Evolutionary conservation across 176 grass and related monocot species (phyloP).

Genomic region (Carex myosuroides): DNA sequence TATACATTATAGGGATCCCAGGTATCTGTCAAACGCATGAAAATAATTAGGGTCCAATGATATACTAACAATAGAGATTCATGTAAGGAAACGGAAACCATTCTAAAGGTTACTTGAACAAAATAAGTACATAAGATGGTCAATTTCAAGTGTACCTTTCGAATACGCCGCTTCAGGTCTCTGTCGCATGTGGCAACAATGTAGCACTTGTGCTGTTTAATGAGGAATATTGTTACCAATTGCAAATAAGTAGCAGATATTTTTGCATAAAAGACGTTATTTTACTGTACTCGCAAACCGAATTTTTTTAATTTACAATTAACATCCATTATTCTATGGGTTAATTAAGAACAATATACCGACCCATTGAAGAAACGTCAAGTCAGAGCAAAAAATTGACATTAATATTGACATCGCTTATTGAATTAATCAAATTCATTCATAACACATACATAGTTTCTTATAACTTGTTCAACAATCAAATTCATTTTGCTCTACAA

Average conservation of each 20-base stretch:
- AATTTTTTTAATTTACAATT: neutral
- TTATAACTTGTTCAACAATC: neutral
- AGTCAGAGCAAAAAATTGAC: neutral
- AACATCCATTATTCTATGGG: neutral
- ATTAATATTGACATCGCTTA: neutral
- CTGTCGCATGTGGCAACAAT: constrained; percentile 86
- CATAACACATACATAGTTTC: neutral
- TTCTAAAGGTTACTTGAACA: neutral
- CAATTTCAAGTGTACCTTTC: constrained; percentile 48
- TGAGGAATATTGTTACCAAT: neutral
- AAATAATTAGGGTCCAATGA: neutral
- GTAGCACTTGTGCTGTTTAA: constrained; percentile 78
- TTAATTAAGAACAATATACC: neutral
- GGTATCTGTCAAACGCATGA: constrained; percentile 38
- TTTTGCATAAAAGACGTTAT: neutral
- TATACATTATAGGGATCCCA: constrained; percentile 91
- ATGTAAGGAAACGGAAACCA: neutral
- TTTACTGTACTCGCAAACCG: neutral
- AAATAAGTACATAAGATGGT: neutral
- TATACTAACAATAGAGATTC: constrained; percentile 10
- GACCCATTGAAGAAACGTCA: neutral
- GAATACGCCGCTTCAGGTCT: constrained; percentile 86
- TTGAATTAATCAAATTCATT: neutral
- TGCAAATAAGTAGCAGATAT: neutral
- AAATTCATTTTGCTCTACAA: neutral